A percentile compares a stretch with the other conserved stretches of the same genome.
Evolutionary conservation across 1,284 basidiomycete genomes (phyloP).

Genomic region (Peniophora sp.): DNA sequence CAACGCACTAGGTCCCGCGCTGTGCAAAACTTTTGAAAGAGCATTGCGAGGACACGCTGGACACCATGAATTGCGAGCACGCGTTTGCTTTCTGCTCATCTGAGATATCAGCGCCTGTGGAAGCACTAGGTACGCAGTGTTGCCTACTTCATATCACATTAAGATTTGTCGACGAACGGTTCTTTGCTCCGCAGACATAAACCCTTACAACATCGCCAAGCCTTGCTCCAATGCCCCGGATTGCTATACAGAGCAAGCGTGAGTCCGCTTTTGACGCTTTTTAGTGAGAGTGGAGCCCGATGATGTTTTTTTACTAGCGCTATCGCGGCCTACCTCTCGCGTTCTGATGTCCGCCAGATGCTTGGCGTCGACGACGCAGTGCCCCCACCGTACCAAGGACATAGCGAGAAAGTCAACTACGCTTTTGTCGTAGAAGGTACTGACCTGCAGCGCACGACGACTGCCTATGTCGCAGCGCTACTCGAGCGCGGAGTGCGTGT

Average conservation of each 20-base stretch:
- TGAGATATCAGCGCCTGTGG: slow-evolving; percentile 8
- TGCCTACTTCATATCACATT: too few relatives aligned
- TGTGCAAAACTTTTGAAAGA: slow-evolving; percentile 20
- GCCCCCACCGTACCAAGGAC: slow-evolving; percentile 39
- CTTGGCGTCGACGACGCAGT: slow-evolving; percentile 54
- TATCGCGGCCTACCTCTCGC: slow-evolving; percentile 47
- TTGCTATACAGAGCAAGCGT: slow-evolving; percentile 23
- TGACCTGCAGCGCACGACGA: slow-evolving; percentile 24
- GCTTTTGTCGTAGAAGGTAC: slow-evolving; percentile 36
- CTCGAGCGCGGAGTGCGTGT: slow-evolving; percentile 68
- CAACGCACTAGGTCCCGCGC: neutral
- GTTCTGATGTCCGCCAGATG: slow-evolving; percentile 37
- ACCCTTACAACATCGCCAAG: slow-evolving; percentile 18
- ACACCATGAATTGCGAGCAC: slow-evolving; percentile 53
- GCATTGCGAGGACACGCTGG: slow-evolving; percentile 47
- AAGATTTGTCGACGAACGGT: too few relatives aligned
- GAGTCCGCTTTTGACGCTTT: slow-evolving; percentile 18
- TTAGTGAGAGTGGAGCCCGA: slow-evolving; percentile 32
- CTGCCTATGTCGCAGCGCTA: slow-evolving; percentile 54
- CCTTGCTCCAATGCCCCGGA: slow-evolving; percentile 16
- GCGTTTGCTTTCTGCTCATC: slow-evolving; percentile 49
- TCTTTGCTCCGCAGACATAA: slow-evolving; percentile 11
- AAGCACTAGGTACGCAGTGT: slow-evolving; percentile 8
- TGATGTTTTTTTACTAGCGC: slow-evolving; percentile 52
- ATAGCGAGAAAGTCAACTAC: slow-evolving; percentile 31